Evolutionary conservation across 176 grass and related monocot genomes (phyloP).

Genomic region (Metroxylon sagu): DNA sequence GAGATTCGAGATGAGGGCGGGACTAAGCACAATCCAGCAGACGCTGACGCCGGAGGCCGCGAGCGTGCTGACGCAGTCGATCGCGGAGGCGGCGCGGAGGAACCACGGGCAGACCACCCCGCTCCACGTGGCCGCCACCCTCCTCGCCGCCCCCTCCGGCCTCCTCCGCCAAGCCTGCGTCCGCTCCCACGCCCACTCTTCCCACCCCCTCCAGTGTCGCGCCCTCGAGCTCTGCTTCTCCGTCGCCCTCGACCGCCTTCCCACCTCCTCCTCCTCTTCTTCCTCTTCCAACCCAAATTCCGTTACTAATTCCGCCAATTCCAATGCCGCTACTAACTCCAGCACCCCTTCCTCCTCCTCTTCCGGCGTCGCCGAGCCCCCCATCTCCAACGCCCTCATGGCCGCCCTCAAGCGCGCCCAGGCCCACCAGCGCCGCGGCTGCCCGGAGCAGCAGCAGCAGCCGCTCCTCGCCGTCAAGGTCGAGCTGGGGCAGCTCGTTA

Average conservation of each 20-base stretch:
- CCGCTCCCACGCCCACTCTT: conserved; percentile 18
- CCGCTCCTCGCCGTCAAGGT: conserved; percentile 82
- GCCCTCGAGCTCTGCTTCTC: conserved; percentile 89
- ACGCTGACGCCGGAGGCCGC: conserved; percentile 82
- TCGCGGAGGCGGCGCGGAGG: conserved; percentile 56
- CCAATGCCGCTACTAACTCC: too few species aligned
- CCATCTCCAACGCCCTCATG: conserved; percentile 73
- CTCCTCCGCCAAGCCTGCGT: conserved; percentile 58
- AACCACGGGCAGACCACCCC: conserved; percentile 71
- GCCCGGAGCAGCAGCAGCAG: conserved; percentile 55
- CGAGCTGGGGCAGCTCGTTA: conserved; percentile 77
- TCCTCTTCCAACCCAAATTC: too few species aligned
- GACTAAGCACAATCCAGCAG: conserved; percentile 89
- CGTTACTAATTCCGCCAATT: too few species aligned
- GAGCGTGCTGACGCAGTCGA: conserved; percentile 50
- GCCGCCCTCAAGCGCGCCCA: conserved; percentile 87
- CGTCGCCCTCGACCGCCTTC: conserved; percentile 75
- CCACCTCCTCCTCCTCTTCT: conserved; percentile 22
- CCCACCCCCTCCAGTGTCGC: conserved; percentile 71
- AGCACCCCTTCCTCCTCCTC: too few species aligned
- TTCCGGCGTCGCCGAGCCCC: conserved; percentile 13
- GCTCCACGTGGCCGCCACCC: conserved; percentile 77
- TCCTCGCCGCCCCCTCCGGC: conserved; percentile 46
- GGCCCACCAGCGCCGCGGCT: conserved; percentile 72
- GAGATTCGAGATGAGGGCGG: conserved; percentile 58